Base-by-base conservation (phyloP, 164 flowering plant genomes). In the Nymphaea colorata region DNA sequence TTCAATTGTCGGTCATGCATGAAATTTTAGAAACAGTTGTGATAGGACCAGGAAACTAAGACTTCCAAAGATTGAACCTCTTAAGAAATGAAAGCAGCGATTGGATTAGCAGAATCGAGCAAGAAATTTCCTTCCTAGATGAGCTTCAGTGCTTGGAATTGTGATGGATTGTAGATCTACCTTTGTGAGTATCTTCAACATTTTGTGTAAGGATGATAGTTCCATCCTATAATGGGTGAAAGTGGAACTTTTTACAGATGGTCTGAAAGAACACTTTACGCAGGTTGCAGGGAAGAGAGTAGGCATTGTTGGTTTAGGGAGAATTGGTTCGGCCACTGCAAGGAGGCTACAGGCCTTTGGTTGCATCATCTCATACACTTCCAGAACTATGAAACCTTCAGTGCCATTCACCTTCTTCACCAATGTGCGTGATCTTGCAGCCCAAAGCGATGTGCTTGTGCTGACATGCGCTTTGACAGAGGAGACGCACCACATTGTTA, bases 271-370 rank as follows among this genome's bases (percentile, higher is more conserved):
- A 14, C 55, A 47, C 7, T 6, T 47, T 47, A 47, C 55, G 71
- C 79, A 84, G 87, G 5, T 84, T 16, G 75, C 78, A 41, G 82
- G 80, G 12, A 82, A 78, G 75, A 75, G 72, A 62, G 77, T 84
- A 64, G 85, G 85, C 60, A 77, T 84, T 55, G 73, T 84, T 41
- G 87, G 87, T 10, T 66, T 82, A 6, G 85, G 87, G 44, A 77
- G 75, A 44, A 82, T 82, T 44, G 85, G 87, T 43, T 80, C 71
- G 36, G 60, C 68, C 42, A 57, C 76, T 64, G 87, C 85, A 5
- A 81, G 74, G 67, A 79, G 83, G 71, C 79, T 81, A 0, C 72
- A 70, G 44, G 76, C 81, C 4, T 81, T 80, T 65, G 79, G 82
- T 36, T 84, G 85, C 77, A 68, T n/a, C 41, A 77, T 84, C 59